Base-by-base conservation (phyloP, 495 filamentous ascomycete genomes). In the Xylaria grammica region DNA sequence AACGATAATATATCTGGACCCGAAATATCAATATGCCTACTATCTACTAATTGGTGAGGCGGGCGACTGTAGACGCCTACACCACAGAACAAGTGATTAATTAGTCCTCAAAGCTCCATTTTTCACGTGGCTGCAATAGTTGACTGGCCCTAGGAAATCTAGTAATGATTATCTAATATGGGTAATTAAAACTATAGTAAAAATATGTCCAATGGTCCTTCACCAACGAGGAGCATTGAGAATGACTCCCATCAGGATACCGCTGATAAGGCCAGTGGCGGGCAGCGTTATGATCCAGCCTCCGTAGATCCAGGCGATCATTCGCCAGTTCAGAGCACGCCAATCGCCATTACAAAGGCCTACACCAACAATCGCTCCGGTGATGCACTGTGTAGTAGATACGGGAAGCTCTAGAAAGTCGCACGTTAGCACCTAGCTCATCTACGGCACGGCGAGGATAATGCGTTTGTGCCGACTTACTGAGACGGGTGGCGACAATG, bases 231-330 rank as follows among this genome's bases (percentile, higher is more conserved):
- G 85, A 20, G 84, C 84, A 71, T 88, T 88, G 58, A 88, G 74
- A 50, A 85, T 77, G 61, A 88, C 79, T 4, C 81, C 84, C 79
- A 84, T 86, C 32, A 88, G 70, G 42, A 81, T 76, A 5, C 85
- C 86, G 17, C 83, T 79, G 57, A 89, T 79, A 29, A 86, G 79
- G 42, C 82, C 86, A 2, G 86, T 77, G 27, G 79, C 71, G 3
- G 86, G 86, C 30, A 89, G 73, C 6, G 87, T 88, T 27, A 86
- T 72, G 57, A 88, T 71, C 86, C 86, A 89, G 42, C 82, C 81
- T 11, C 78, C 65, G 65, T 86, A 83, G 67, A 87, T 85, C 78
- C 79, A 85, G 20, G 63, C 79, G 42, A 89, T 77, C 81, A 84
- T 84, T 42, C 80, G 78, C 84, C 82, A 89, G 72, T 89, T 89